Percentiles rank a stretch among this genome's conserved stretches.
Conservation (phyloP, 768 basidiomycete genomes). For the Hemileccinum impolitum region DNA sequence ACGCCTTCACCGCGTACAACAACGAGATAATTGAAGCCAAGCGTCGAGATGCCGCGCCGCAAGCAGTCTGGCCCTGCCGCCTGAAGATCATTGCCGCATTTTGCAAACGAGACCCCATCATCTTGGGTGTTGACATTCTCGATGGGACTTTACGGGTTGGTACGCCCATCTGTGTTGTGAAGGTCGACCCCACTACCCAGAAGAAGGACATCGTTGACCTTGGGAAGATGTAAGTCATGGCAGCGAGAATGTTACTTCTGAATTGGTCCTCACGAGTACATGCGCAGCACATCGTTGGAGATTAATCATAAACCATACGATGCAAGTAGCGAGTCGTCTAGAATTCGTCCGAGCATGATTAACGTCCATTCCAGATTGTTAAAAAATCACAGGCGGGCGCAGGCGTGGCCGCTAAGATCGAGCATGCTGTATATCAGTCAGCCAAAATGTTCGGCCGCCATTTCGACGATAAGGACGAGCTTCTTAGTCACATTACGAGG, state of each 20-base stretch:
- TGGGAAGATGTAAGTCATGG: conserved; percentile 80
- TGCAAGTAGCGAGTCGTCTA: conserved; percentile 36
- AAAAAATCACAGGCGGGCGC: conserved; percentile 94
- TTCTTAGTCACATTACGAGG: conserved; percentile 86
- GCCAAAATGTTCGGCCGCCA: conserved; percentile 96
- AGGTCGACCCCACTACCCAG: conserved; percentile 79
- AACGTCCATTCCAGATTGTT: conserved; percentile 54
- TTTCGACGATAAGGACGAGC: conserved; percentile 93
- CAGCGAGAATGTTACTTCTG: background rate
- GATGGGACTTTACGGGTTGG: conserved; percentile 90
- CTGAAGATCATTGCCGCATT: conserved; percentile 93
- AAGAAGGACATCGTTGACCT: conserved; percentile 90
- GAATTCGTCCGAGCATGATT: background rate
- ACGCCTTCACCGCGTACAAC: conserved; percentile 94
- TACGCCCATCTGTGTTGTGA: conserved; percentile 94
- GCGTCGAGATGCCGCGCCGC: conserved; percentile 85
- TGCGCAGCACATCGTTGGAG: conserved; percentile 82
- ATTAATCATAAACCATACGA: conserved; percentile 93
- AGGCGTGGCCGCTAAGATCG: conserved; percentile 98
- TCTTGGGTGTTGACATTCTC: conserved; percentile 93
- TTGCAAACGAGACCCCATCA: conserved; percentile 96
- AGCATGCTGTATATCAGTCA: conserved; percentile 93
- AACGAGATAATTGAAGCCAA: conserved; percentile 90
- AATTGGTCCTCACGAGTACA: conserved; percentile 2
- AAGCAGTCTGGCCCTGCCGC: conserved; percentile 95